Base-by-base conservation (phyloP, 2,329 filamentous ascomycete species). In the Calonectria crousiana region DNA sequence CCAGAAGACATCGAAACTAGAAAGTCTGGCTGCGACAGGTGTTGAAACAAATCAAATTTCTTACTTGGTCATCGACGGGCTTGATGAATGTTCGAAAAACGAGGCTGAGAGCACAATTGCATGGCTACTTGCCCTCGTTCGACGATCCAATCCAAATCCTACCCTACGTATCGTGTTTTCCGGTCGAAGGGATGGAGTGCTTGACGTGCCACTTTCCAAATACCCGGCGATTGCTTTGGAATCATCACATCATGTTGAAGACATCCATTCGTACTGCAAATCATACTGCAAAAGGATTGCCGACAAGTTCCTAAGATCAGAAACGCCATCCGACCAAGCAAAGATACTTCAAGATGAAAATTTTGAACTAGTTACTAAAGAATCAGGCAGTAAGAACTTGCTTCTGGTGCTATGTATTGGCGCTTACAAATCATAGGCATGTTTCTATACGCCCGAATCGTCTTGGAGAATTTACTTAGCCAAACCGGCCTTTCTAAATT, bases 391-490 rank as follows among this genome's bases (percentile, higher is more conserved):
- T 75, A 51, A 18, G 4, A 23, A 4, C 11, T n/a, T 47, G 26
- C 1, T 14, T 49, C 8, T 14, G 13, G 16, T 3, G 3, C 26
- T 20, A 66, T 9, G 6, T 30, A 64, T 36, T 41, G 18, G 13
- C 14, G 14, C 6, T 44, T 14, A 66, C 26, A 11, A 47, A 64
- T 28, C 4, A 6, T 36, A 76, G 75, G 75, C 14, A 76, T 76
- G 75, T 76, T 75, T 49, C 53, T 76, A 4, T 76, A 76, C 23
- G 62, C 73, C 2, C 66, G 66, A 8, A 70, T 76, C 2, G 75
- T 76, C 20, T n/a, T 76, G 28, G 41, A 32, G 9, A 76, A 75
- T 23, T 36, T 76, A 4, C 26, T 75, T 0, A 28, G 18, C 1
- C 71, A 75, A 38, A 60, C 41, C 3, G 41, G 51, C 3, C 20